These are phyloP conservation scores for Atkinsonella hypoxylon DNA, from an alignment of 2,329 filamentous ascomycete genomes.

Conservation along the genomic window DNA sequence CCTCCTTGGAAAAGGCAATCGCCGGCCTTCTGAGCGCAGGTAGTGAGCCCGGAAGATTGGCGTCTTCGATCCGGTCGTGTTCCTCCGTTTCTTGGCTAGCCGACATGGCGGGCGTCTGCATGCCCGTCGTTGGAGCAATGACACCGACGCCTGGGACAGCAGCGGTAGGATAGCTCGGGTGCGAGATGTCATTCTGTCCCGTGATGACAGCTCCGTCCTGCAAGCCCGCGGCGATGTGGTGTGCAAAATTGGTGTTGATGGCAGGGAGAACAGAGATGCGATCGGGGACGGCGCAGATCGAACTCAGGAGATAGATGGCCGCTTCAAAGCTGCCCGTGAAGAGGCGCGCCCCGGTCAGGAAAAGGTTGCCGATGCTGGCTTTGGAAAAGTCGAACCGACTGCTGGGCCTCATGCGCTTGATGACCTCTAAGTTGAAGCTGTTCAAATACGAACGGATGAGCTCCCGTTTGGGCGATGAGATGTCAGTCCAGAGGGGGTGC, in stretches of 20 bases:
- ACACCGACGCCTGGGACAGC: conserved; percentile 19
- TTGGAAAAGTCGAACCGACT: conserved; percentile 68
- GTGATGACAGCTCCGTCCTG: conserved; percentile 67
- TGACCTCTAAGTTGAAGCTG: conserved; percentile 63
- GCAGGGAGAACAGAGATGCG: conserved; percentile 72
- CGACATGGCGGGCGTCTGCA: conserved; percentile 17
- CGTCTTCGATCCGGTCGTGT: conserved; percentile 63
- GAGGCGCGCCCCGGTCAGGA: conserved; percentile 72
- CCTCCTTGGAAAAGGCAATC: conserved; percentile 67
- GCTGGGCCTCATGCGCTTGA: conserved; percentile 61
- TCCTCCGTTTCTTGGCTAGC: conserved; percentile 36
- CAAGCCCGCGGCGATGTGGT: conserved; percentile 82
- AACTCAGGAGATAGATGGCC: conserved; percentile 79
- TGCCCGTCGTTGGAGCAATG: conserved; percentile 10
- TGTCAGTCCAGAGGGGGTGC: conserved; percentile 60
- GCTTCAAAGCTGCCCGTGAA: conserved; percentile 91
- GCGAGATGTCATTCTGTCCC: conserved; percentile 86
- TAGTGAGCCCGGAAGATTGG: conserved; percentile 69
- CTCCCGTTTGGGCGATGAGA: conserved; percentile 62
- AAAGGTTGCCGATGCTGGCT: conserved; percentile 68
- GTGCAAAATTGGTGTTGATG: conserved; percentile 89
- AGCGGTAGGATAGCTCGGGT: conserved; percentile 57
- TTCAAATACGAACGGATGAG: conserved; percentile 69
- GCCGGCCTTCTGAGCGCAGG: conserved; percentile 70
- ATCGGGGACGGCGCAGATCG: conserved; percentile 72